Evolutionary conservation across 805 yeast species (phyloP), one percentile per base, ranked within the genome.

Genomic region (Metschnikowia bowlesiae): DNA sequence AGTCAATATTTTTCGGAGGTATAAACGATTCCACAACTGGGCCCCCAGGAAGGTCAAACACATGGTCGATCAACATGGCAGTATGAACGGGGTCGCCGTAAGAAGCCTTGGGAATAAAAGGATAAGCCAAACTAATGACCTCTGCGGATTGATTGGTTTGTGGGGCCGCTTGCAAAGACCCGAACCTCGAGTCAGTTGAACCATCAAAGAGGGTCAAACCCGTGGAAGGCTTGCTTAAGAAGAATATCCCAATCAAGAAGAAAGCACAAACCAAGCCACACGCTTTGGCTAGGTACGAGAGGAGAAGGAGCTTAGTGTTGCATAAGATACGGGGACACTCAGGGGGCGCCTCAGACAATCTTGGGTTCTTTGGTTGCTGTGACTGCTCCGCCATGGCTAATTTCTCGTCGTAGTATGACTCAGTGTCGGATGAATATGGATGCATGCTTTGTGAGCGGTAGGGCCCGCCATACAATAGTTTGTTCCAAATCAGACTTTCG

Each of bases 41-140:
- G 26, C 63, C 62, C 13, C 87, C 87, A 82, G 85, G 84, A 0
- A 82, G 76, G 57, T 78, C 87, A 66, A 84, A 84, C 0, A 74
- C 64, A 57, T 77, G 73, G 37, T 71, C 65, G 22, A 83, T 55
- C 16, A 83, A 57, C 1, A 58, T 46, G 18, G 72, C 70, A 2
- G 74, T 62, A 53, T 67, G 66, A 1, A 82, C 77, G 0, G 80
- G 71, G n/a, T 52, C 37, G 2, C 62, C 63, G 42, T 59, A 53
- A 14, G 51, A 35, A 7, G 55, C 44, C 30, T 55, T 55, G n/a
- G 68, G 63, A 1, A 61, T 52, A 46, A 56, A 51, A 2, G 73
- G 71, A 53, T 57, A 61, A 3, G 60, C 47, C 4, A 69, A 69
- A 38, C 58, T 61, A 36, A 67, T 53, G n/a, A 64, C 55, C 45